These are phyloP conservation scores for Zostera marina DNA, from an alignment of 116 monocot genomes.

Conservation along the genomic window DNA sequence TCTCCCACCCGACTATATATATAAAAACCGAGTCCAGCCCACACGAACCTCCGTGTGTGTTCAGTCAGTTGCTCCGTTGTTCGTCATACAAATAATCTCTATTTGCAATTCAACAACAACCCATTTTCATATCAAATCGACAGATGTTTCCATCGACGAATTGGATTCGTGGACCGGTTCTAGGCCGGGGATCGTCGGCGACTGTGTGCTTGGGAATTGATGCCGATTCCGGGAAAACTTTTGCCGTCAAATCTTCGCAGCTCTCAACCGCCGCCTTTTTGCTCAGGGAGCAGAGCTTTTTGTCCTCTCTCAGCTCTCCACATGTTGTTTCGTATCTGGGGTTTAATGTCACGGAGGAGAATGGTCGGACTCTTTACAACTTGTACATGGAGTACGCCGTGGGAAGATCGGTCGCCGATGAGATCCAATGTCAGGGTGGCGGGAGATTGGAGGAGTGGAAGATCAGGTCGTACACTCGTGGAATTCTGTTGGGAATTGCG, in stretches of 20 bases:
- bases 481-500: conserved; percentile 28
- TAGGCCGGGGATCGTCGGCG: conserved; percentile 62
- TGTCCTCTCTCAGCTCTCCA: conserved; percentile 16
- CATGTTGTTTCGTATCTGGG: conserved; percentile 46
- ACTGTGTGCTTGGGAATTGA: conserved; percentile 36
- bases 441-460: conserved; percentile 19
- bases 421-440: conserved; percentile 10
- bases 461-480: conserved; percentile 12
- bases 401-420: conserved; percentile 44
- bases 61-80: too few relatives aligned
- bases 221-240: conserved; percentile 12
- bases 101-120: too few relatives aligned
- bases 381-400: conserved; percentile 77
- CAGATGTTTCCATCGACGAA: not conserved
- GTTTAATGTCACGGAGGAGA: conserved; percentile 22
- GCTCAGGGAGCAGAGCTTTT: conserved; percentile 37
- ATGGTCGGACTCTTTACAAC: conserved; percentile 20
- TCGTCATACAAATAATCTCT: too few relatives aligned
- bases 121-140: too few relatives aligned
- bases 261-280: conserved; percentile 22
- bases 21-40: too few relatives aligned
- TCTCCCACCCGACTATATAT: too few relatives aligned
- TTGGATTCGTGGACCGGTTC: conserved; percentile 31
- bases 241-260: conserved; percentile 68
- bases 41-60: too few relatives aligned